Conservation (phyloP, 177 flowering plant genomes). For the Telopea speciosissima region DNA sequence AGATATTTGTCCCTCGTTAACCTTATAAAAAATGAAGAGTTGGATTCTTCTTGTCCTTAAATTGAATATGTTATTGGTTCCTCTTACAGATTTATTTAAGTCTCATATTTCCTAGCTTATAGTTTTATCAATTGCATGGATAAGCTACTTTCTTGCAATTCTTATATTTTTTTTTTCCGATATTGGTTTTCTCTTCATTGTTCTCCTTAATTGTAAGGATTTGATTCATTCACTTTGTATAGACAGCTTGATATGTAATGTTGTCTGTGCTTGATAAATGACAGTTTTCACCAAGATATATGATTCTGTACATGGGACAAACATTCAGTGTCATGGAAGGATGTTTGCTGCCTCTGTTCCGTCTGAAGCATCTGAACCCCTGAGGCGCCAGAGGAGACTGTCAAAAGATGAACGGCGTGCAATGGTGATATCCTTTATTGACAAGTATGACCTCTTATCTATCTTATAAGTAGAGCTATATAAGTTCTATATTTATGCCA, state of each 20-base stretch:
- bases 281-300: constrained; percentile 12
- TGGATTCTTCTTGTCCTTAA: too few species aligned
- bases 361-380: constrained; percentile 18
- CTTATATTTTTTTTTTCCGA: too few species aligned
- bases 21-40: too few species aligned
- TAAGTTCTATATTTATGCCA: background rate
- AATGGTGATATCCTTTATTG: constrained; percentile 24
- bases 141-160: background rate
- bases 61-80: too few species aligned
- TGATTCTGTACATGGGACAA: constrained; percentile 12
- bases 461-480: background rate
- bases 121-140: background rate
- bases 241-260: background rate
- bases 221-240: background rate
- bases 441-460: constrained; percentile 12
- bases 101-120: background rate
- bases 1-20: too few species aligned
- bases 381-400: constrained; percentile 8
- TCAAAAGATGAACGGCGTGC: constrained; percentile 23
- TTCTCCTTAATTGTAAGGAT: too few species aligned
- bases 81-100: too few species aligned
- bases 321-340: constrained; percentile 16
- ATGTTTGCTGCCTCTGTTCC: constrained; percentile 27
- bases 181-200: background rate
- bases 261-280: constrained; percentile 6